Evolutionary conservation across 768 basidiomycete species (phyloP).

Genomic region (Leccinum boreale): DNA sequence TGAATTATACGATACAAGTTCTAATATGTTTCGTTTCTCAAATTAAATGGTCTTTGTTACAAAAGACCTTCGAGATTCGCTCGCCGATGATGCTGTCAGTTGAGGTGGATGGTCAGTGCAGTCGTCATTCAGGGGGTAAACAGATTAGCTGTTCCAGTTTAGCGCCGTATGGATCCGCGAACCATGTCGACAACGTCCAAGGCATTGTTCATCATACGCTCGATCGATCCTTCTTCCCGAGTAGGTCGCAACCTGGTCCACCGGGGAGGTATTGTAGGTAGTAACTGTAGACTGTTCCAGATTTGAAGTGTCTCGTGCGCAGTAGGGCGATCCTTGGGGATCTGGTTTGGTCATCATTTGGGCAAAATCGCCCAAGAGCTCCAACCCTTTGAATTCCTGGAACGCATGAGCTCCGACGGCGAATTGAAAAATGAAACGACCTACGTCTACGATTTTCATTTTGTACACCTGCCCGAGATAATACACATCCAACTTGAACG

Average conservation of each 20-base stretch:
- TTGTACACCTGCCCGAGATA: constrained; percentile 25
- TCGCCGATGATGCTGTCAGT: not conserved
- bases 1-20: too few species aligned
- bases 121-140: not conserved
- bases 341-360: constrained; percentile 5
- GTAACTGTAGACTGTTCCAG: constrained; percentile 6
- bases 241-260: constrained; percentile 9
- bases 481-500: constrained; percentile 31
- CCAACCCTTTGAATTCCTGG: constrained; percentile 5
- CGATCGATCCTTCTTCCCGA: constrained; percentile 9
- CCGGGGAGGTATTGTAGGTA: constrained; percentile 1
- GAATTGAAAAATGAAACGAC: not conserved
- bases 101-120: not conserved
- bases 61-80: not conserved
- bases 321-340: constrained; percentile 4
- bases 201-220: constrained; percentile 14
- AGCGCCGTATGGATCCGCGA: constrained; percentile 5
- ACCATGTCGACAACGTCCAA: constrained; percentile 12
- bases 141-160: not conserved
- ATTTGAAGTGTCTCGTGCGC: not conserved
- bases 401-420: not conserved
- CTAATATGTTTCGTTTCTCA: not conserved
- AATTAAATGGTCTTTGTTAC: not conserved
- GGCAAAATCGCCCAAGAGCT: not conserved
- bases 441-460: constrained; percentile 14